These are phyloP conservation scores for Glaciozyma martinii DNA, from an alignment of 768 basidiomycete species.

Conservation along the genomic window DNA sequence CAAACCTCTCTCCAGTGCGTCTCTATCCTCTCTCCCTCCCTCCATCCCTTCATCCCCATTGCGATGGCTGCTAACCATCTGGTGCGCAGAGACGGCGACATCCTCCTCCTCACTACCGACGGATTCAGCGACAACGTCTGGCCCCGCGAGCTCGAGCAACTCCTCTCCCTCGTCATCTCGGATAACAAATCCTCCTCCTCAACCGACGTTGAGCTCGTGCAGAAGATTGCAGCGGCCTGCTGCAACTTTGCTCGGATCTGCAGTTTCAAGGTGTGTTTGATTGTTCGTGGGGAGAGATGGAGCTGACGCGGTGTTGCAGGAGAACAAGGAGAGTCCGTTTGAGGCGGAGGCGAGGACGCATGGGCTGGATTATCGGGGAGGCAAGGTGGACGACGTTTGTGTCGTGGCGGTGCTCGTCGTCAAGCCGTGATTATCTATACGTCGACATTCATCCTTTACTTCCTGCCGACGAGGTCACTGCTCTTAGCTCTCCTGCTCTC, in stretches of 20 bases:
- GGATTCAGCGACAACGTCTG: constrained; percentile 34
- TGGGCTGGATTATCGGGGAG: constrained; percentile 21
- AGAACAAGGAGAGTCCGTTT: constrained; percentile 33
- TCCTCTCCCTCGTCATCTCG: constrained; percentile 1
- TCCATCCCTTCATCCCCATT: not conserved
- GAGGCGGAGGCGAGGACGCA: constrained; percentile 29
- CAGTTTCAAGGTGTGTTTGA: constrained; percentile 5
- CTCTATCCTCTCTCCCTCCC: not conserved
- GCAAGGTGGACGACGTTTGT: constrained; percentile 32
- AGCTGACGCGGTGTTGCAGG: not conserved
- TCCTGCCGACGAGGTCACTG: too few species aligned
- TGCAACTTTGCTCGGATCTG: constrained; percentile 29
- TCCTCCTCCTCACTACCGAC: constrained; percentile 31
- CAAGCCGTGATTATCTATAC: too few species aligned
- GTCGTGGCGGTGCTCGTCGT: not conserved
- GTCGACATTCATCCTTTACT: too few species aligned
- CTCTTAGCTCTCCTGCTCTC: too few species aligned
- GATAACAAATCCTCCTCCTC: not conserved
- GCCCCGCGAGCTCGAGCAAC: constrained; percentile 18
- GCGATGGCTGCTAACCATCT: too few species aligned
- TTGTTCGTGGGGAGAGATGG: not conserved
- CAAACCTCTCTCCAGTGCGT: constrained; percentile 17
- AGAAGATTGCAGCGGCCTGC: constrained; percentile 21
- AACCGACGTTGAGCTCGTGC: not conserved
- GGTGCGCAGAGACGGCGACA: constrained; percentile 8